Evolutionary conservation across 2,329 filamentous ascomycete genomes (phyloP).

Genomic region (Pseudogymnoascus sp.): DNA sequence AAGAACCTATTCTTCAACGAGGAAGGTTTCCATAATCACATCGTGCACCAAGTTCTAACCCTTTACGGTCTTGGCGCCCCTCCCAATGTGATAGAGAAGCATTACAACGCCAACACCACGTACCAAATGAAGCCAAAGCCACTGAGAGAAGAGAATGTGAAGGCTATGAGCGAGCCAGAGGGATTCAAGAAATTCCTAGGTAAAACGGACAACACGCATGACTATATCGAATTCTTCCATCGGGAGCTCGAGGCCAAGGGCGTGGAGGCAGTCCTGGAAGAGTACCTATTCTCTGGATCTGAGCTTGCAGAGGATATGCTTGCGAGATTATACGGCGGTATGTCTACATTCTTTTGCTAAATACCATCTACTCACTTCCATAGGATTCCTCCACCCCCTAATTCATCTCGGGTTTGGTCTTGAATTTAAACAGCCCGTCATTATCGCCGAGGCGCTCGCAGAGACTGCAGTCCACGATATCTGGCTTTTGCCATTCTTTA

Average conservation of each 20-base stretch:
- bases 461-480: conserved; percentile 63
- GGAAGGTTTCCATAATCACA: conserved; percentile 73
- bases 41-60: conserved; percentile 67
- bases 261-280: conserved; percentile 52
- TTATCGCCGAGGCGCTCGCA: conserved; percentile 72
- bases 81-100: conserved; percentile 48
- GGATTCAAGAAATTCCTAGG: conserved; percentile 54
- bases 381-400: conserved; percentile 66
- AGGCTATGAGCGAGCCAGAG: conserved; percentile 40
- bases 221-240: conserved; percentile 72
- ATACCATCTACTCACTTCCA: conserved; percentile 11
- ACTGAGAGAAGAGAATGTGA: conserved; percentile 40
- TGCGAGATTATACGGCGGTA: conserved; percentile 56
- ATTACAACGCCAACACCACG: conserved; percentile 53
- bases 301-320: conserved; percentile 61
- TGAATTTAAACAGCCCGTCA: conserved; percentile 72
- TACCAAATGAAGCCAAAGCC: conserved; percentile 55
- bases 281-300: conserved; percentile 62
- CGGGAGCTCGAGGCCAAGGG: conserved; percentile 57
- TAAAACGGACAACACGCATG: conserved; percentile 55
- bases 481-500: conserved; percentile 47
- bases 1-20: conserved; percentile 78
- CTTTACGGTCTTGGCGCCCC: conserved; percentile 68
- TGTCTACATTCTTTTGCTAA: conserved; percentile 14
- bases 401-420: conserved; percentile 82